Base-by-base conservation (phyloP, 345 rosid genomes). In the Eutrema heterophyllum region DNA sequence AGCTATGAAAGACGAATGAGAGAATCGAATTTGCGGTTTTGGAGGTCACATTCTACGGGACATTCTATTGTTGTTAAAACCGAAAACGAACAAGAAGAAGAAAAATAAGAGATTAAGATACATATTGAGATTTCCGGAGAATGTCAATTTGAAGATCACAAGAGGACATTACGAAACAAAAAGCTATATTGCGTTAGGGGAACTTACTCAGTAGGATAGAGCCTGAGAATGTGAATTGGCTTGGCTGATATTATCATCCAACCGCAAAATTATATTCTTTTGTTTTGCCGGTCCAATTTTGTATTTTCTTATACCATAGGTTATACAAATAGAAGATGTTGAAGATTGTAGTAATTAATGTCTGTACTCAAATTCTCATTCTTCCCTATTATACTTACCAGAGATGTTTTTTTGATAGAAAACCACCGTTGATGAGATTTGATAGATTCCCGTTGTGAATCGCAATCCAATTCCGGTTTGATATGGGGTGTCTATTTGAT, bases 11-110 rank as follows among this genome's bases (percentile, higher is more conserved):
- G 77, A 15, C 44, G 62, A 14, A 75, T 76, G 6, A 64, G 29
- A 27, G 81, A 36, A 48, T 72, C 64, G 32, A 69, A 70, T 40
- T 71, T 74, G 40, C 82, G 79, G 49, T 79, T 82, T 51, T 77
- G 85, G 21, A 81, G 95, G 81, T 87, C 90, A 2, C 85, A 88
- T 66, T 83, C 98, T 2, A 93, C 97, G 0, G 97, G 98, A 45
- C 98, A 91, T 58, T 93, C 92, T 5, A 69, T 87, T 27, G 57
- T 40, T 18, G 51, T 40, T n/a, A 72, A 71, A 64, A 46, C 39
- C 6, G 74, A 54, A 43, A 75, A 75, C 70, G 40, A 72, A 1
- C 40, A 74, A 46, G 73, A 68, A 68, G 36, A 51, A 24, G 53
- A 49, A n/a, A 60, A 75, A 60, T 69, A 75, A 9, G 79, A 75